Evolutionary conservation across 192 early-diverging fungal genomes (phyloP), one percentile per base, ranked within the genome.

Genomic region (Podila epigama): DNA sequence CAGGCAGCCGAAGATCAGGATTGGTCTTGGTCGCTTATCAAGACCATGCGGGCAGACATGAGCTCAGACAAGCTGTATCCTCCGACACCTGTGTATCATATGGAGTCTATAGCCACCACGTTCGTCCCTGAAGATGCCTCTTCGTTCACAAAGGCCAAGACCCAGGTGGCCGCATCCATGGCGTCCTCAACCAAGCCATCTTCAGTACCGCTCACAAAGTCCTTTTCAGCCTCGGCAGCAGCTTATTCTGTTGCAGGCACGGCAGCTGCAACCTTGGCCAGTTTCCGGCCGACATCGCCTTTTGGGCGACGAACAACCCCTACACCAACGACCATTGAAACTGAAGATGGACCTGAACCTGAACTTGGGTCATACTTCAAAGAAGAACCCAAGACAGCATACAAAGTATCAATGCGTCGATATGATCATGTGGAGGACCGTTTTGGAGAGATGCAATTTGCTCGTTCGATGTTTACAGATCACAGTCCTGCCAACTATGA

Each of bases 11-110:
- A 85, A 11, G 83, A 92, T 51, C 89, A 92, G 27, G 86, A 94
- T 64, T 96, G 93, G 92, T 90, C 91, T 58, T 92, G 92, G 91
- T 90, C 91, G 9, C 71, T 93, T 41, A 85, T 93, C 62, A 93
- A 93, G 65, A 93, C 93, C 0, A 82, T 96, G 79, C 75, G 92
- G 2, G 92, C 94, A 2, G 91, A 89, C 51, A 96, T 96, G 94
- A 75, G 83, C 48, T 88, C 90, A 25, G 94, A 94, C 44, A 96
- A 96, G 60, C 82, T 96, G 16, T 96, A 92, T 63, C 93, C 93
- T 22, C 89, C 92, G 0, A 90, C 89, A 1, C 89, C 87, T 8
- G 88, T 94, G 18, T 95, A 86, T 51, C 83, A 77, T 54, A 68
- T 91, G 40, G 84, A 84, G 35, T 82, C 86, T 2, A 82, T 83